Base-by-base conservation (phyloP, 768 basidiomycete species). In the Ephemerocybe angulata region DNA sequence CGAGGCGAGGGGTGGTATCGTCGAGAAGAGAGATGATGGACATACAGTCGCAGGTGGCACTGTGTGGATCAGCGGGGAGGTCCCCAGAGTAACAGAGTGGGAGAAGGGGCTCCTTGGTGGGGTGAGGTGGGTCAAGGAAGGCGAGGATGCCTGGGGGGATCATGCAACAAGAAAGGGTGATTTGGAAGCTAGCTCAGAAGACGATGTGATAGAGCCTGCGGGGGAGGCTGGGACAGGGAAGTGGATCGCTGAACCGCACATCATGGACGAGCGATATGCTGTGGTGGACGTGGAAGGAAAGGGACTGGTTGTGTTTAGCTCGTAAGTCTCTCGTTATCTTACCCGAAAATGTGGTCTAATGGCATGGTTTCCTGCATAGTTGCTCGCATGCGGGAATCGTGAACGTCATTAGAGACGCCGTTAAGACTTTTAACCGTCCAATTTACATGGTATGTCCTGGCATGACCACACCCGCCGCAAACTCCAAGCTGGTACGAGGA, bases 211-310 rank as follows among this genome's bases (percentile, higher is more conserved):
- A 21, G 48, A 31, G 4, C 48, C 48, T 15, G 29, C 35, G 11
- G 48, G 48, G 10, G 48, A 50, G n/a, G 22, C 52, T n/a, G 43
- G 29, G 25, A 57, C 67, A 17, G 75, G 74, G 11, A 63, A 64
- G 58, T 79, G 87, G 87, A 67, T 75, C 30, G 67, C 71, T 21
- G 86, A 88, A 62, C 76, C 79, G 88, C 76, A 86, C 47, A 83
- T 93, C 59, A 83, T 86, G 83, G 91, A 93, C 60, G 92, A 93
- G 64, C 76, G 92, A 22, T 93, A 92, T 63, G 83, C 80, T 46
- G 85, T 73, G 0, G 70, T 93, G 24, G 88, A 93, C 66, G 86
- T 93, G 0, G 74, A 76, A n/a, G 90, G 87, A 7, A 92, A 90
- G 64, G 91, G 91, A 1, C 69, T 93, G 51, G 79, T 93, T 22